Evolutionary conservation across 2,329 filamentous ascomycete genomes (phyloP).

Genomic region (Cordyceps cateniannulata): DNA sequence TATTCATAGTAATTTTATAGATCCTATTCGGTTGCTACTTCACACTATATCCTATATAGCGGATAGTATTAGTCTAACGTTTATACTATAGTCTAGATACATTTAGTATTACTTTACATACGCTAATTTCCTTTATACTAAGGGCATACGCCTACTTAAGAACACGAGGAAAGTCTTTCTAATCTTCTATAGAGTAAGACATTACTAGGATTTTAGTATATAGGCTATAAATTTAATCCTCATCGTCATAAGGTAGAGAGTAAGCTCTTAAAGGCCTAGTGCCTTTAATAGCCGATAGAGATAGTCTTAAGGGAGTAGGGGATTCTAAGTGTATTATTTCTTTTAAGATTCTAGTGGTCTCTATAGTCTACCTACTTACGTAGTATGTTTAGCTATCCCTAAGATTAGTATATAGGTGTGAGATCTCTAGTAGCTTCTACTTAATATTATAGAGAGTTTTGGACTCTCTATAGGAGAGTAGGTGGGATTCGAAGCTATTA

Average conservation of each 20-base stretch:
- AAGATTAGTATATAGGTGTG: background rate
- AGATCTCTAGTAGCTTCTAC: background rate
- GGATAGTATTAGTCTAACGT: background rate
- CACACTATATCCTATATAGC: background rate
- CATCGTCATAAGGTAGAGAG: background rate
- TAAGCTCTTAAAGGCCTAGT: background rate
- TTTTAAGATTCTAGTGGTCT: background rate
- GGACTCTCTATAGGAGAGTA: background rate
- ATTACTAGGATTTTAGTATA: background rate
- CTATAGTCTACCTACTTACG: background rate
- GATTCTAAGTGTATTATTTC: too few relatives aligned
- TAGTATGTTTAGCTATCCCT: background rate
- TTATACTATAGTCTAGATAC: background rate
- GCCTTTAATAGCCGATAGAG: too few relatives aligned
- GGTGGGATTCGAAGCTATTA: background rate
- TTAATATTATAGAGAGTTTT: background rate
- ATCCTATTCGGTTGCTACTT: background rate
- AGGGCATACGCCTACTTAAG: background rate
- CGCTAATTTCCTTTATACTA: background rate
- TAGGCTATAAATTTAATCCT: background rate
- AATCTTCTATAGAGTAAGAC: background rate
- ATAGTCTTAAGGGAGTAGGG: too few relatives aligned
- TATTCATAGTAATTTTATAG: background rate
- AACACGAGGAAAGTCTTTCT: background rate
- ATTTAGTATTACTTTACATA: background rate